Conservation (phyloP, 1,284 basidiomycete species). For the Puccinia hordei region DNA sequence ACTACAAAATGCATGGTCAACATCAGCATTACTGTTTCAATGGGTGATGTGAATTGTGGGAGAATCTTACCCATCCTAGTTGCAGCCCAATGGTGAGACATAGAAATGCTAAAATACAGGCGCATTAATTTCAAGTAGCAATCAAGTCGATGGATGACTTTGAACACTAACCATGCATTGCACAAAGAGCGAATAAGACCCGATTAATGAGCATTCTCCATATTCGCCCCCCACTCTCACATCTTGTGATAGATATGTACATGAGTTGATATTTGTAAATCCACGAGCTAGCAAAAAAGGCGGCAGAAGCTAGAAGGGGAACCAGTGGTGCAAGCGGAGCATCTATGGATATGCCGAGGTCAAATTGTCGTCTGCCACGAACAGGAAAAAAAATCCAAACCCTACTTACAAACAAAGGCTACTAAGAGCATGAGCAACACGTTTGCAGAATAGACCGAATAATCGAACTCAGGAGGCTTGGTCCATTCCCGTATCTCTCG, state of each 20-base stretch:
- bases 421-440: constrained; percentile 49
- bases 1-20: constrained; percentile 7
- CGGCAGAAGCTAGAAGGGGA: constrained; percentile 66
- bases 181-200: constrained; percentile 56
- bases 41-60: not conserved
- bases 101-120: constrained; percentile 27
- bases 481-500: constrained; percentile 95
- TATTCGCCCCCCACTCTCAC: constrained; percentile 59
- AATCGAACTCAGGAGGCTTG: constrained; percentile 89
- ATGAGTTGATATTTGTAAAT: constrained; percentile 57
- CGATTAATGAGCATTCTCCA: constrained; percentile 58
- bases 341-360: constrained; percentile 58
- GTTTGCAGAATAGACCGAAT: constrained; percentile 68
- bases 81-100: constrained; percentile 43
- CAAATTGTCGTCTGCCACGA: not conserved
- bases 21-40: not conserved
- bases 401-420: constrained; percentile 46
- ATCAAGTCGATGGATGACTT: not conserved
- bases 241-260: constrained; percentile 59
- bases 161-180: constrained; percentile 57
- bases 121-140: not conserved
- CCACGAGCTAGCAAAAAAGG: constrained; percentile 69
- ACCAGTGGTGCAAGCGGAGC: constrained; percentile 88
- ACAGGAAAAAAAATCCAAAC: not conserved
- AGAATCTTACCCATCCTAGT: constrained; percentile 47